These are phyloP conservation scores for Penicillium egyptiacum DNA, from an alignment of 495 filamentous ascomycete genomes.

Conservation along the genomic window DNA sequence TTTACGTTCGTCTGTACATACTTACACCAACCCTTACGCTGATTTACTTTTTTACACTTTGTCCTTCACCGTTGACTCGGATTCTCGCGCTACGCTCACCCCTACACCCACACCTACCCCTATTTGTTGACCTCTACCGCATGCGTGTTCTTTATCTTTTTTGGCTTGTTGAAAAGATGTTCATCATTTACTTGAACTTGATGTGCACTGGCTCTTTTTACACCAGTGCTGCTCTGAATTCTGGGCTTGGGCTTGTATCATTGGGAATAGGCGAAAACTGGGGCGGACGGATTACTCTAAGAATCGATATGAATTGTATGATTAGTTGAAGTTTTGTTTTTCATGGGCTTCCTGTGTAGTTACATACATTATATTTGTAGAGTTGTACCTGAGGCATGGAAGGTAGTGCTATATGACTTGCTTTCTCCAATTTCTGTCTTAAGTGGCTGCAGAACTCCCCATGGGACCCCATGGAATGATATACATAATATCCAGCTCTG, in stretches of 20 bases:
- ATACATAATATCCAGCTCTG: no score
- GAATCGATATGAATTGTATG: slow-evolving; percentile 41
- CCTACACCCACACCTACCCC: slow-evolving; percentile 13
- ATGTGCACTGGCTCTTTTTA: slow-evolving; percentile 24
- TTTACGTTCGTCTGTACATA: slow-evolving; percentile 9
- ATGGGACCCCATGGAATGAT: no score
- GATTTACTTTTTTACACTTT: slow-evolving; percentile 23
- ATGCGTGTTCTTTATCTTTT: slow-evolving; percentile 16
- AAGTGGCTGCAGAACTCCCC: no score
- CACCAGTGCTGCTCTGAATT: slow-evolving; percentile 23
- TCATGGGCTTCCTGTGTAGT: background rate
- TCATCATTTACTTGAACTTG: slow-evolving; percentile 22
- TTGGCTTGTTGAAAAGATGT: slow-evolving; percentile 16
- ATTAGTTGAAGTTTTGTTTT: slow-evolving; percentile 28
- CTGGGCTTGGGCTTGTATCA: slow-evolving; percentile 41
- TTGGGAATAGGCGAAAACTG: slow-evolving; percentile 34
- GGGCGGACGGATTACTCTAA: slow-evolving; percentile 26
- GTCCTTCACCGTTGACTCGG: slow-evolving; percentile 20
- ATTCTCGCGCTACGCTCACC: slow-evolving; percentile 19
- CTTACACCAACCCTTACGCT: slow-evolving; percentile 7
- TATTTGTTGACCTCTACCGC: slow-evolving; percentile 12
- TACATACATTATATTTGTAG: no score
- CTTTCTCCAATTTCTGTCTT: no score
- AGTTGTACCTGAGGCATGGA: no score
- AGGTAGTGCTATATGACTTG: no score